Evolutionary conservation across 352 stramenopile genomes (phyloP), one percentile per base, ranked within the genome.

Genomic region (Phytophthora constricta): DNA sequence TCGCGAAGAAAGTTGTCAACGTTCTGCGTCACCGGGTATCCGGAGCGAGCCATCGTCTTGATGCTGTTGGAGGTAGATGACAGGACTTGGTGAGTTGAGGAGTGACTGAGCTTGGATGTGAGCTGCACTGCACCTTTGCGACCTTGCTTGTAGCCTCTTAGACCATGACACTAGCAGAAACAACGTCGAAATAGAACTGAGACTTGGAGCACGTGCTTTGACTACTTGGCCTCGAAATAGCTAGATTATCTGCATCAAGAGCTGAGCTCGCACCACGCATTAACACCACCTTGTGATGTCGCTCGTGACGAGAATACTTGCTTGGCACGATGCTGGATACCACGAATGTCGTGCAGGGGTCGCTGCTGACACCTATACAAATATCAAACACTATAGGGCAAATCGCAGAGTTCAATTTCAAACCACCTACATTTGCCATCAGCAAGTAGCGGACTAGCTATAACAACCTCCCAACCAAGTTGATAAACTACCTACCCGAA

Each of bases 1-100:
- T 90, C 81, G 17, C 76, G 62, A 27, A 92, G 61, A 34, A 93
- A 91, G 67, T 94, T 93, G 76, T 94, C 83, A 27, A 89, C 68
- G 65, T 93, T 95, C 62, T 92, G 85, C 20, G 81, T 91, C 47
- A 79, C 72, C 72, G 90, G 80, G 65, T 82, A 81, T 34, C 73
- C 72, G 60, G 56, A 64, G 71, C 83, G 81, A 34, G 81, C 81
- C 80, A 91, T 91, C 58, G 14, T 80, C 22, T 53, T 37, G 33
- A 42, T 47, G 8, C 63, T 14, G 33, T 57, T 27, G 45, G 54
- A 65, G 42, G 46, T 53, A 48, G 31, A 37, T 11, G 39, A 48
- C 27, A 54, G 34, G 53, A 50, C 31, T 51, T 58, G 49, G 62
- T 46, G 60, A 63, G 62, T 75, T 80, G 68, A 63, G 26, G 62